Percentiles rank a stretch among this genome's conserved stretches.
Conservation (phyloP, 2,329 filamentous ascomycete species). For the Immersiporthe knoxdaviesiana region DNA sequence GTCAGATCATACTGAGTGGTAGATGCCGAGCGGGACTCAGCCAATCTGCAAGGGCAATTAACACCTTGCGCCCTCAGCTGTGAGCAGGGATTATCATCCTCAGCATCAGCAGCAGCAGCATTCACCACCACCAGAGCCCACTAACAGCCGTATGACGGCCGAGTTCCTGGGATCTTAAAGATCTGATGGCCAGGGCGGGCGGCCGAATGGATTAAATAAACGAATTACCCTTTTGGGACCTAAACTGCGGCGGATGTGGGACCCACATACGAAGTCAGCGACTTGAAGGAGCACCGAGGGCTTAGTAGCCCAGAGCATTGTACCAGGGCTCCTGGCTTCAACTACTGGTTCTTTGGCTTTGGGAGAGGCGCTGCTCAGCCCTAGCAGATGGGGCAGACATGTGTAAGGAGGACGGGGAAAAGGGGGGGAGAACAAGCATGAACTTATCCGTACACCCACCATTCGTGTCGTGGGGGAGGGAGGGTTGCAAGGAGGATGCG, state of each 20-base stretch:
- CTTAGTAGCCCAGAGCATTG: background rate
- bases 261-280: constrained; percentile 3
- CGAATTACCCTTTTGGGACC: background rate
- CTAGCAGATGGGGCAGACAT: constrained; percentile 3
- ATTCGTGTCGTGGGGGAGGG: background rate
- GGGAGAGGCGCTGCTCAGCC: background rate
- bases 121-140: background rate
- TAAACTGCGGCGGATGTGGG: background rate
- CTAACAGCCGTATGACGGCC: background rate
- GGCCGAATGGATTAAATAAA: background rate
- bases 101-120: no score
- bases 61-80: background rate
- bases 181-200: constrained; percentile 1
- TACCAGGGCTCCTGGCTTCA: background rate
- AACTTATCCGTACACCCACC: background rate
- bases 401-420: no score
- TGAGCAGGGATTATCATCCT: background rate
- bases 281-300: constrained; percentile 2
- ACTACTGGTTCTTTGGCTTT: background rate
- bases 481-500: background rate
- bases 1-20: background rate
- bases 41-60: constrained; percentile 2
- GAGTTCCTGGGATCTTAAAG: background rate
- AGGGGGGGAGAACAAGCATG: background rate
- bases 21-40: background rate